Base-by-base conservation (phyloP, 495 filamentous ascomycete species). In the Choiromyces venosus region DNA sequence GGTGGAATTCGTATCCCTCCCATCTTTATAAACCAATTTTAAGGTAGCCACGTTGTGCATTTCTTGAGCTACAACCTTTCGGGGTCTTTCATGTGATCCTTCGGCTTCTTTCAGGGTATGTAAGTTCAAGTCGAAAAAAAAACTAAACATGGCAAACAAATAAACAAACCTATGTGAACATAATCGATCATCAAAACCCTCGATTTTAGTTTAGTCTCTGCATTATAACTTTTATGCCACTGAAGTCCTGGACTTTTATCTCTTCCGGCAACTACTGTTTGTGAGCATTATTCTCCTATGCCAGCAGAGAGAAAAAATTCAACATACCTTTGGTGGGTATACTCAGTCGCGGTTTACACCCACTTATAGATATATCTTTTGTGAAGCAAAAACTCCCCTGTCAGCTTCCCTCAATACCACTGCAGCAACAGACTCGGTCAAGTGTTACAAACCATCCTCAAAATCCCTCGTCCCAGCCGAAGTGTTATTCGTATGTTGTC, bases 51-150 rank as follows among this genome's bases (percentile, higher is more conserved):
- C 70, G 37, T 85, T 79, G 65, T 81, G 73, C 56, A 87, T 84
- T 72, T 88, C 87, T 65, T 84, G 83, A 1, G 86, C 85, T 19
- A 81, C 78, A 61, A 86, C 85, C 74, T 83, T 85, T 25, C 82
- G 81, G 70, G 81, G 82, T 14, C 82, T 82, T 61, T 74, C 71
- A 33, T 75, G 61, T 72, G 56, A 35, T 75, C 71, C 76, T 40
- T 64, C 44, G 61, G 16, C 61, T 61, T 75, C 19, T 69, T 67
- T 36, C 21, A n/a, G 16, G 25, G 29, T 29, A 66, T 29, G 67
- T 37, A 25, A 39, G 71, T 21, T 36, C 25, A 29, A 64, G 56
- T 4, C 35, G 38, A 38, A 76, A 18, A 40, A n/a, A 56, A n/a
- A n/a, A n/a, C n/a, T 21, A 25, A 21, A 25, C 42, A 25, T 46